A percentile compares a stretch with the other conserved stretches of the same genome.
phyloP scores from a whole-genome alignment of 148 eudicot genomes.

The Limonium bicolor region DNA sequence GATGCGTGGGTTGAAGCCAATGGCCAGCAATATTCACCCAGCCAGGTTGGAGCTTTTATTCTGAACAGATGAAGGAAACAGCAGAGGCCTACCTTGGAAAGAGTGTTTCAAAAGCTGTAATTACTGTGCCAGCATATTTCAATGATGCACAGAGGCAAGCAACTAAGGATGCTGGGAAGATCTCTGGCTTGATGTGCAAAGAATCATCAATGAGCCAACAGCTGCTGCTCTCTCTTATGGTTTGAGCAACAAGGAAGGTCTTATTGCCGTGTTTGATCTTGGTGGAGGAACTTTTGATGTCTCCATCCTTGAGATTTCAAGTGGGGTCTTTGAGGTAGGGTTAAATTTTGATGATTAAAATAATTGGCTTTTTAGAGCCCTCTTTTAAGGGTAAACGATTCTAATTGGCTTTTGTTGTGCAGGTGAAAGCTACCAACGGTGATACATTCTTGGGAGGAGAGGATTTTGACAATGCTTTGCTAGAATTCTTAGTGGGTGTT shows the following conservation, averaged over 20 bases:
- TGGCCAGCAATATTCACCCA: conserved; percentile 41
- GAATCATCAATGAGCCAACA: conserved; percentile 48
- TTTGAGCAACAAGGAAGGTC: conserved; percentile 33
- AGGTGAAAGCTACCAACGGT: conserved; percentile 30
- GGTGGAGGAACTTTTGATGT: conserved; percentile 59
- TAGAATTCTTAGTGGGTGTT: conserved; percentile 20
- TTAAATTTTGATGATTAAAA: neutral
- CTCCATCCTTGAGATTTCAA: conserved; percentile 38
- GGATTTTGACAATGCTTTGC: conserved; percentile 23
- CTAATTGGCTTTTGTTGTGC: neutral
- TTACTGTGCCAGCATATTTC: conserved; percentile 50
- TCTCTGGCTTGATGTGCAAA: conserved; percentile 37
- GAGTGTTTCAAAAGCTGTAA: conserved; percentile 27
- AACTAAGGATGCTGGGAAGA: conserved; percentile 49
- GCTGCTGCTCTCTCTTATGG: conserved; percentile 62
- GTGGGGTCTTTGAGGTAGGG: conserved; percentile 50
- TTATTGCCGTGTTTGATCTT: conserved; percentile 42
- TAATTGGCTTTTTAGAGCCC: too few species aligned
- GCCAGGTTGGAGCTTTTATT: conserved; percentile 45
- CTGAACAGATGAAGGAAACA: conserved; percentile 42
- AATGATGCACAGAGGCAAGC: conserved; percentile 54
- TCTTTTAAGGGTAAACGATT: neutral
- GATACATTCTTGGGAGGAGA: conserved; percentile 33
- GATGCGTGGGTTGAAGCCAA: conserved; percentile 61
- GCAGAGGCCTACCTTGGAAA: conserved; percentile 45